A percentile compares a stretch with the other conserved stretches of the same genome.
phyloP scores from a whole-genome alignment of 306 rosid genomes.

The Luffa aegyptiaca region DNA sequence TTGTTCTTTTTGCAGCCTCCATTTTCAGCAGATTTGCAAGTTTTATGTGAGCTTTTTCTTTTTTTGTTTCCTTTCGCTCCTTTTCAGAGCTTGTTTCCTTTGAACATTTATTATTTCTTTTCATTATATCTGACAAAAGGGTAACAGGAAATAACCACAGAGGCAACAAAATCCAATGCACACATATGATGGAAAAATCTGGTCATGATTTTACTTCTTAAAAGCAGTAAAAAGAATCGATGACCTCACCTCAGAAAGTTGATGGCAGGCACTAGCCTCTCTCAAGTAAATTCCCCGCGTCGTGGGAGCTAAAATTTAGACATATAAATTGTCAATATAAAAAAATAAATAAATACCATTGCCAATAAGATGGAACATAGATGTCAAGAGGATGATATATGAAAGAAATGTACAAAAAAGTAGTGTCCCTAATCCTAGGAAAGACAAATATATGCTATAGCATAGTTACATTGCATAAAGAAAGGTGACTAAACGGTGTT shows the following conservation, averaged over 20 bases:
- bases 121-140: not conserved
- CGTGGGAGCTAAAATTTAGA: constrained; percentile 47
- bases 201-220: not conserved
- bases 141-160: not conserved
- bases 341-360: not conserved
- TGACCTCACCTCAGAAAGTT: constrained; percentile 67
- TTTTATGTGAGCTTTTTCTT: no score
- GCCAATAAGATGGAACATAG: not conserved
- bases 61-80: no score
- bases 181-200: not conserved
- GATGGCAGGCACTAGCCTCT: constrained; percentile 70
- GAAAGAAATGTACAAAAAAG: not conserved
- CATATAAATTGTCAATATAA: not conserved
- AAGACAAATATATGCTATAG: not conserved
- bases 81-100: not conserved
- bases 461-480: not conserved
- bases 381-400: not conserved
- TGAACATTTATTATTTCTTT: not conserved
- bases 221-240: constrained; percentile 18
- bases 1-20: not conserved
- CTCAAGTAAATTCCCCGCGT: constrained; percentile 89
- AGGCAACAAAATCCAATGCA: not conserved
- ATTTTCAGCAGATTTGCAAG: not conserved
- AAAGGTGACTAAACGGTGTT: not conserved
- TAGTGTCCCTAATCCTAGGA: not conserved